Base-by-base conservation (phyloP, 1,284 basidiomycete genomes). In the Cryptococcus hybrid region DNA sequence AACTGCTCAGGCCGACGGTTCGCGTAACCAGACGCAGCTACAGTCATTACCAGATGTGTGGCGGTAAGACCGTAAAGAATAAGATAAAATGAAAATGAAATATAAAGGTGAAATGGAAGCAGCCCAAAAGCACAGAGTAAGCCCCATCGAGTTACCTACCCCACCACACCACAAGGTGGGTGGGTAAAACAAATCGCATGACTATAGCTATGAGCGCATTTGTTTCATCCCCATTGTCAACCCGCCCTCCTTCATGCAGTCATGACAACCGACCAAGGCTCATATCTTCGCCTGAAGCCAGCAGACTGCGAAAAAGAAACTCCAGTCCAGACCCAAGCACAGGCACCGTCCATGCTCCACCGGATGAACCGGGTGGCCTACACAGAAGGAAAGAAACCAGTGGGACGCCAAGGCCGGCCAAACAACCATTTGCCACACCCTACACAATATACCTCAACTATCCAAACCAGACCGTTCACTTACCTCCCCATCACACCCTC, bases 61-160 rank as follows among this genome's bases (percentile, higher is more conserved):
- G 54, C 42, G 54, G 50, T 35, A 13, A 37, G 39, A 12, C n/a
- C n/a, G 38, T 13, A 11, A 49, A 51, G 47, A 42, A 55, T 44
- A 34, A 18, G 9, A 42, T n/a, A 30, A 30, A 18, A 39, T 12
- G 46, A 24, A 49, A 43, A 47, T 5, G 40, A 49, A 51, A 52
- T 51, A 38, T 30, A 30, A 30, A 30, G 39, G 40, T 5, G 40
- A 49, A 51, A 52, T 51, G 46, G 51, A 57, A 38, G 52, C 46
- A 53, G 46, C 64, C 65, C 73, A 75, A 76, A 30, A 69, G 18
- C 57, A 73, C 74, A 75, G 71, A 73, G 60, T 73, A 75, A 76
- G 74, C 74, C 73, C 74, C 74, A 74, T 76, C 69, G 71, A 71
- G 74, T 75, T 68, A 73, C 69, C 73, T 43, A 15, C 57, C 47